Percentiles rank a stretch among this genome's conserved stretches.
Evolutionary conservation across 1,284 basidiomycete genomes (phyloP).

Genomic region (Melampsora abietis-canadensis): DNA sequence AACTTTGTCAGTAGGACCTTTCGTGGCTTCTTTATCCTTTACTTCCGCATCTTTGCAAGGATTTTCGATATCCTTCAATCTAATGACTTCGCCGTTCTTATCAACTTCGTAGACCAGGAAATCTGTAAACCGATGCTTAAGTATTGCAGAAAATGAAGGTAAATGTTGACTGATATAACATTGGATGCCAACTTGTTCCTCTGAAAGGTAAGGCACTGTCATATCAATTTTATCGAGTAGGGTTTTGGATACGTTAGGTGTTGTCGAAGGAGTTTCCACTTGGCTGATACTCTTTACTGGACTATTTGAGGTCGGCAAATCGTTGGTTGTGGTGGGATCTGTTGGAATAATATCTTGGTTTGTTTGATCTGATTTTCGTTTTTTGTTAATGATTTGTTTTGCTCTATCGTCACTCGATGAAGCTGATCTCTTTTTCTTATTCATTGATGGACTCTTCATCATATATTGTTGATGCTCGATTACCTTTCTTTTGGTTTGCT

Average conservation of each 20-base stretch:
- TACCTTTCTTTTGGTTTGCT: too few relatives aligned
- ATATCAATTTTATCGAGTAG: conserved; percentile 28
- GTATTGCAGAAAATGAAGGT: conserved; percentile 37
- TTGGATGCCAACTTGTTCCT: conserved; percentile 39
- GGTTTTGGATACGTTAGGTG: background rate
- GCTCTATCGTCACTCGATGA: too few relatives aligned
- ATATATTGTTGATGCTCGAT: too few relatives aligned
- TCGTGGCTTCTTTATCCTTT: background rate
- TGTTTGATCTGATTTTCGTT: too few relatives aligned
- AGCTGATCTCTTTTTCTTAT: too few relatives aligned
- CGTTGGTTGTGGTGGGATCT: too few relatives aligned
- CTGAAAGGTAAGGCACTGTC: conserved; percentile 26
- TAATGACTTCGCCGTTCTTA: conserved; percentile 16
- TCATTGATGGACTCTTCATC: too few relatives aligned
- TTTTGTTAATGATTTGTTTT: too few relatives aligned
- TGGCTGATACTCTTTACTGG: too few relatives aligned
- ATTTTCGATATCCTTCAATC: conserved; percentile 25
- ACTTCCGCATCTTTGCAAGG: conserved; percentile 1
- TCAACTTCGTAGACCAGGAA: conserved; percentile 40
- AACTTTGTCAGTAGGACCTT: background rate
- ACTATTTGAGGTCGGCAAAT: too few relatives aligned
- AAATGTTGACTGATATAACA: conserved; percentile 23
- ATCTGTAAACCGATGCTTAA: conserved; percentile 43
- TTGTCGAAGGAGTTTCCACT: too few relatives aligned
- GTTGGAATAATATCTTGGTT: too few relatives aligned